Evolutionary conservation across 331 rosid genomes (phyloP), one percentile per base, ranked within the genome.

Genomic region (Prunus yedoensis): DNA sequence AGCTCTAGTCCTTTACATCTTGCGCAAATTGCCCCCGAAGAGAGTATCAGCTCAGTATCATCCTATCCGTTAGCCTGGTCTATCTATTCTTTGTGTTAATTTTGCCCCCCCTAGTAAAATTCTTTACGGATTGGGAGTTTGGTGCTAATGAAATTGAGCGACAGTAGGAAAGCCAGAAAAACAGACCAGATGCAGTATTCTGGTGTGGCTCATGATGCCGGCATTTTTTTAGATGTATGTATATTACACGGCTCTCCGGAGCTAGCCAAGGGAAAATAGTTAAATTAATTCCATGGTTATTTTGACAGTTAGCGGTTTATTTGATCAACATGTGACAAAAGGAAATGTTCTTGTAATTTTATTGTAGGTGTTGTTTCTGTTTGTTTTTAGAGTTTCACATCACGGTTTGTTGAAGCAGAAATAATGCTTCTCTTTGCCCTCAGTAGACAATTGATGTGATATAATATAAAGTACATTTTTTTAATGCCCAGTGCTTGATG

Each of bases 1-100:
- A 30, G 97, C 97, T n/a, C 84, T 95, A 32, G 97, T 95, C 62
- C 97, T 95, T 69, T 95, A 79, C 85, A 92, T 95, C 83, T 82
- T 95, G 79, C 96, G 99, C 75, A 89, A 88, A 84, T 83, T 95
- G 84, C 97, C 99, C 15, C 98, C 97, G 10, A 95, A 85, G 92
- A 88, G 99, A 75, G 82, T 92, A 84, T 95, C 99, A 47, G 97
- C 93, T 18, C 98, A 89, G 74, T 87, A 95, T 79, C 98, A 95
- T 74, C 84, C 97, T 45, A 93, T 95, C 71, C 89, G 88, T 60
- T 95, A 85, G 84, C 71, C 12, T 56, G 50, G 43, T 43, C 45
- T 68, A 66, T 68, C 68, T 74, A 77, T 82, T 80, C 77, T 53
- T 52, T 71, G 53, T 58, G 68, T 77, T 68, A 79, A 58, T 81